Evolutionary conservation across 345 rosid genomes (phyloP).

Genomic region (Eucalyptus viminalis): DNA sequence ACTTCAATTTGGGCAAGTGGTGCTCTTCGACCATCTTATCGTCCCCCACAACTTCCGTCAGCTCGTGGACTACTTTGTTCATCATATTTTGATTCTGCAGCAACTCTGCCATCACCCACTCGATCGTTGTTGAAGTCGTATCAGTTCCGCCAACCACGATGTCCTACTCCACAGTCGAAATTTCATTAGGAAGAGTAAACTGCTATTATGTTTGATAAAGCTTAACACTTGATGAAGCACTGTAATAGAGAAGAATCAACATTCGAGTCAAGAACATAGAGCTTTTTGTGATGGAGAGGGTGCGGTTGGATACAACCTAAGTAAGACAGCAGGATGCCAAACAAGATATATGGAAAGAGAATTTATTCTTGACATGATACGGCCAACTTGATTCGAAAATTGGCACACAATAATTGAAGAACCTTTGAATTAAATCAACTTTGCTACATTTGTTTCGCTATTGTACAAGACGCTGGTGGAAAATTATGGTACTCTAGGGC

Average conservation of each 20-base stretch:
- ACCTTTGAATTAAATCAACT: no score
- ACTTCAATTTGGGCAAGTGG: constrained; percentile 25
- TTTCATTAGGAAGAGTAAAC: not conserved
- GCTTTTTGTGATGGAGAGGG: not conserved
- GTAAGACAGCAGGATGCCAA: not conserved
- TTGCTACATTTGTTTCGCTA: no score
- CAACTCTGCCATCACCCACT: constrained; percentile 43
- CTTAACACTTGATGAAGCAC: not conserved
- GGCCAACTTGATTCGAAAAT: not conserved
- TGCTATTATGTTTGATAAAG: not conserved
- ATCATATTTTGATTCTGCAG: constrained; percentile 15
- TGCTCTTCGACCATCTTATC: constrained; percentile 30
- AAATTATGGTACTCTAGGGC: not conserved
- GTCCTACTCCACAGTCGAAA: not conserved
- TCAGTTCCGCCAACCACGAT: not conserved
- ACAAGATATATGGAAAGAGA: not conserved
- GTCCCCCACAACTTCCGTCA: constrained; percentile 22
- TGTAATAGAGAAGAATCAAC: not conserved
- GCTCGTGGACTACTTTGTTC: constrained; percentile 12
- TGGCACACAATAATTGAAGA: not conserved
- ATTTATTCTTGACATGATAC: not conserved
- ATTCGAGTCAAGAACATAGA: not conserved
- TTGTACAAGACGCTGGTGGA: not conserved
- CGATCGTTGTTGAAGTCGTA: constrained; percentile 27
- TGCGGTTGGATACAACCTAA: not conserved